These are phyloP conservation scores for Suillus sp. DNA, from an alignment of 768 basidiomycete genomes.

Conservation along the genomic window DNA sequence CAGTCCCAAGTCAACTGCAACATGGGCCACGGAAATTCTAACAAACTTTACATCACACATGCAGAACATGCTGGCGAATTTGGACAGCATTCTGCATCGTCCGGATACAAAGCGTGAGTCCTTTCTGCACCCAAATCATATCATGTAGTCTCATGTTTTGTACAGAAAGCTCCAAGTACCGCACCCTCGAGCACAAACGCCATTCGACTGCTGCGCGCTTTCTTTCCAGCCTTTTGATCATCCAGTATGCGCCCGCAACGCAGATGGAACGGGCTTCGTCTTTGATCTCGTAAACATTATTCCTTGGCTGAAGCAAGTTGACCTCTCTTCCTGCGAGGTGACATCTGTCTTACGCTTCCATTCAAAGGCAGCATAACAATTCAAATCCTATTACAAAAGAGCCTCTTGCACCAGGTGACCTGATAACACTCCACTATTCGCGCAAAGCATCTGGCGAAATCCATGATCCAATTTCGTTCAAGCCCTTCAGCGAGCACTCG, in stretches of 20 bases:
- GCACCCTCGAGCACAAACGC: conserved; percentile 65
- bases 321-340: conserved; percentile 7
- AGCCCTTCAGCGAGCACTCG: conserved; percentile 94
- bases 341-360: conserved; percentile 15
- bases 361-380: conserved; percentile 75
- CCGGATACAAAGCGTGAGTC: conserved; percentile 68
- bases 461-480: conserved; percentile 97
- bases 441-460: conserved; percentile 85
- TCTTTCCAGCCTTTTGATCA: conserved; percentile 88
- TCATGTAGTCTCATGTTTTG: conserved; percentile 14
- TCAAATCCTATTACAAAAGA: conserved; percentile 77
- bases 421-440: conserved; percentile 80
- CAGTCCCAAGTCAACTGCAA: neutral
- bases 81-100: conserved; percentile 81
- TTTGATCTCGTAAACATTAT: conserved; percentile 93
- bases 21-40: conserved; percentile 87
- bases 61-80: conserved; percentile 81
- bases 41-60: conserved; percentile 88
- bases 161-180: conserved; percentile 68
- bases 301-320: conserved; percentile 85
- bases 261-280: conserved; percentile 77
- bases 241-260: conserved; percentile 85
- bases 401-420: conserved; percentile 66
- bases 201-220: conserved; percentile 90
- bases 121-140: conserved; percentile 8